Conservation (phyloP, 2,329 filamentous ascomycete genomes). For the Rhinocladiella mackenziei region DNA sequence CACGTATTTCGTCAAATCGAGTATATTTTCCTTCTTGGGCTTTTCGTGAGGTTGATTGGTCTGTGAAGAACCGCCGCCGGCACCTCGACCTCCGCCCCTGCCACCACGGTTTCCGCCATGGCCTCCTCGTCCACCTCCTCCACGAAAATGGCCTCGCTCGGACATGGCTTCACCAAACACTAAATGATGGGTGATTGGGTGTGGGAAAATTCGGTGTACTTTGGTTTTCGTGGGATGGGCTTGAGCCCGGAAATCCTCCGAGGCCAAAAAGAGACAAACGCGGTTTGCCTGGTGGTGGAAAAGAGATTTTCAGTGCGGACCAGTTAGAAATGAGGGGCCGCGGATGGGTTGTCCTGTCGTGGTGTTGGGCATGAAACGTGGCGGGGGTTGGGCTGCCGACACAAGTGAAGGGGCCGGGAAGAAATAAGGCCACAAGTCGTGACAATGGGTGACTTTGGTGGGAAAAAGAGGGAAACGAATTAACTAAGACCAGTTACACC, state of each 20-base stretch:
- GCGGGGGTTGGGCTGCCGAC: no score
- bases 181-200: slow-evolving; percentile 2
- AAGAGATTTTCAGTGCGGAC: slow-evolving; percentile 1
- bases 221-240: not conserved
- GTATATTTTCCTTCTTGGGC: slow-evolving; percentile 97
- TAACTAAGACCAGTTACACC: no score
- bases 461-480: no score
- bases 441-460: no score
- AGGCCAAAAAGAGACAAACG: slow-evolving; percentile 9
- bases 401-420: no score
- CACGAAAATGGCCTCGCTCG: slow-evolving; percentile 52
- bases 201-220: not conserved
- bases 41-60: slow-evolving; percentile 59
- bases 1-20: slow-evolving; percentile 93
- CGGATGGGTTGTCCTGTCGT: not conserved
- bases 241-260: not conserved
- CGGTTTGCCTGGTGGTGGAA: not conserved
- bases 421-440: no score
- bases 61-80: slow-evolving; percentile 43
- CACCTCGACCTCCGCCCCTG: slow-evolving; percentile 42
- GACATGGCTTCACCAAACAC: slow-evolving; percentile 36
- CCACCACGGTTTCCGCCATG: slow-evolving; percentile 35
- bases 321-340: not conserved
- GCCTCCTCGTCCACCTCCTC: slow-evolving; percentile 39
- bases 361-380: no score